Base-by-base conservation (phyloP, 2,329 filamentous ascomycete genomes). In the Sordariomycetes sp. region DNA sequence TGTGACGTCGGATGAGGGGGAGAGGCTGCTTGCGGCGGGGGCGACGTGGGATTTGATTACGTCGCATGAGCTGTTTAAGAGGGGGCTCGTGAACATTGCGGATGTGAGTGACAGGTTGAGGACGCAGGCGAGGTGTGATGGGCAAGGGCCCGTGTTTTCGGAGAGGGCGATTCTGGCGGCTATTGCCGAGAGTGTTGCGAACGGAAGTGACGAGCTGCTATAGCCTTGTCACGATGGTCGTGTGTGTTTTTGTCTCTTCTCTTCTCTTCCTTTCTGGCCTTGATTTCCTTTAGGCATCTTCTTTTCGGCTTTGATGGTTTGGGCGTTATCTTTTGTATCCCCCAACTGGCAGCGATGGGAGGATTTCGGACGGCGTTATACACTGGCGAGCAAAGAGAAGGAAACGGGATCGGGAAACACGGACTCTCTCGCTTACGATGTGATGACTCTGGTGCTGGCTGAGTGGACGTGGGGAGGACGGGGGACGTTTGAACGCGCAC, bases 1-100 rank as follows among this genome's bases (percentile, higher is more conserved):
- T 61, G 79, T 82, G 34, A 79, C 80, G 28, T 82, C 81, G 45
- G 76, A 81, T n/a, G 73, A 76, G 1, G 87, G 87, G 4, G 83
- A 89, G 67, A 78, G 78, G 34, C 72, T 95, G 15, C 75, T 94
- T 7, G 86, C 86, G 42, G 86, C 86, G 0, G 85, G 85, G 20
- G 88, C 89, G 2, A 86, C 90, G 0, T 97, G 92, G 92, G 91
- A 96, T 65, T 76, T 90, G 57, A 94, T 97, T 60, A 87, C 95
- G 65, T 77, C 75, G 56, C 89, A 96, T 69, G 82, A 88, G 7
- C 72, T 90, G 10, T 95, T 87, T 68, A 82, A 84, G 67, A 79
- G 80, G 53, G 90, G 90, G 0, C 74, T 89, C 22, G 85, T 96
- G 28, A 89, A 97, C 68, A 83, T 96, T 13, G 85, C 79, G 42